phyloP scores from a whole-genome alignment of 1,284 basidiomycete species.

The Chiua sp. region DNA sequence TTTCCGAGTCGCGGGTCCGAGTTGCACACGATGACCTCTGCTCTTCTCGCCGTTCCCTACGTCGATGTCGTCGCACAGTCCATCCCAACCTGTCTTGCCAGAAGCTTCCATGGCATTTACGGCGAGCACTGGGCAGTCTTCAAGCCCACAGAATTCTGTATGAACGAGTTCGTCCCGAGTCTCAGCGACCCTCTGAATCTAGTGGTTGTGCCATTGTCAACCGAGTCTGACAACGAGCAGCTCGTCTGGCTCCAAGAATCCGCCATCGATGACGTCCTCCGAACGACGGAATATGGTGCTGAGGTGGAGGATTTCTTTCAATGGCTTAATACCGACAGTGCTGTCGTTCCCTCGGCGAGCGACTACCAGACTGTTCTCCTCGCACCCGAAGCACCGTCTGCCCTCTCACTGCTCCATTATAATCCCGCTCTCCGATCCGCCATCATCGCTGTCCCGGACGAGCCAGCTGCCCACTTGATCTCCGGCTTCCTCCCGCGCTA shows the following conservation, averaged over 20 bases:
- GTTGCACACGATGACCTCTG: slow-evolving; percentile 16
- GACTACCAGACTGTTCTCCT: slow-evolving; percentile 28
- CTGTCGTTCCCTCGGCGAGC: slow-evolving; percentile 13
- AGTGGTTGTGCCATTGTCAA: slow-evolving; percentile 32
- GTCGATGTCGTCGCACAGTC: slow-evolving; percentile 21
- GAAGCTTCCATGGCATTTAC: slow-evolving; percentile 60
- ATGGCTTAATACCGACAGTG: slow-evolving; percentile 27
- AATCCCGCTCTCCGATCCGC: slow-evolving; percentile 14
- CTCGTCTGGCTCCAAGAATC: slow-evolving; percentile 69
- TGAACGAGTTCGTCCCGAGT: slow-evolving; percentile 10
- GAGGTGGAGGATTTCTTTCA: slow-evolving; percentile 42
- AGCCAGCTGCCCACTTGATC: slow-evolving; percentile 38
- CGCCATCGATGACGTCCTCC: slow-evolving; percentile 50
- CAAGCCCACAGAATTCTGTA: slow-evolving; percentile 46
- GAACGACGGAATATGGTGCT: slow-evolving; percentile 31
- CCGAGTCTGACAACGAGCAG: slow-evolving; percentile 32
- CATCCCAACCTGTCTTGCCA: slow-evolving; percentile 50
- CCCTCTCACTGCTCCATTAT: slow-evolving; percentile 21
- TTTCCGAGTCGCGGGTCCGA: neutral
- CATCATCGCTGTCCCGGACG: slow-evolving; percentile 27
- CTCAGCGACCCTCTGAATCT: neutral
- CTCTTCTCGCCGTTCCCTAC: slow-evolving; percentile 33
- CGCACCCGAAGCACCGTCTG: slow-evolving; percentile 4
- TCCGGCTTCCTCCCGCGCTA: slow-evolving; percentile 56
- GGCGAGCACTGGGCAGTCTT: slow-evolving; percentile 52